Evolutionary conservation across 192 early-diverging fungal genomes (phyloP).

Genomic region (Coemansia biformis): DNA sequence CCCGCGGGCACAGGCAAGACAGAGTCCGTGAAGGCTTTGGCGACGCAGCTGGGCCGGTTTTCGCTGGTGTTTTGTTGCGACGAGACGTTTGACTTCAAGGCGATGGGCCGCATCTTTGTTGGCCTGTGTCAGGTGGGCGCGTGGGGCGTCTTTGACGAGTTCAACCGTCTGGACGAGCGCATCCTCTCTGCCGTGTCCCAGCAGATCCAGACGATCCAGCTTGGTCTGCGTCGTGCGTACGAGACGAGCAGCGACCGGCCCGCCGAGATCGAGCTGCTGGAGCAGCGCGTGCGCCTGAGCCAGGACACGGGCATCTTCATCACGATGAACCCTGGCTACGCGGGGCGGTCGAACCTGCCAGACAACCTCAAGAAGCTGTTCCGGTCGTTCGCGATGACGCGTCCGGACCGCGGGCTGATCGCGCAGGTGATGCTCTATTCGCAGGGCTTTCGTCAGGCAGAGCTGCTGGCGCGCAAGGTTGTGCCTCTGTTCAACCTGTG

Average conservation of each 20-base stretch:
- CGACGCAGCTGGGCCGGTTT: conserved; percentile 89
- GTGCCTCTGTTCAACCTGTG: conserved; percentile 97
- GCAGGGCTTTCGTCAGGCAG: conserved; percentile 97
- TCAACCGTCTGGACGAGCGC: conserved; percentile 97
- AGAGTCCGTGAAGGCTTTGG: conserved; percentile 97
- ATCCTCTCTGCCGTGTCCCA: conserved; percentile 98
- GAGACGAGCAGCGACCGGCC: conserved; percentile 13
- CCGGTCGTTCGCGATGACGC: conserved; percentile 98
- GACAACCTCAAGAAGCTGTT: conserved; percentile 99
- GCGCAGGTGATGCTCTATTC: conserved; percentile 99
- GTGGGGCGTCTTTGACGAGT: conserved; percentile 99
- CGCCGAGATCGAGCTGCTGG: conserved; percentile 88
- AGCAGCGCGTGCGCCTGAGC: conserved; percentile 79
- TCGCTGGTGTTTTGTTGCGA: conserved; percentile 99
- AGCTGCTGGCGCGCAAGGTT: conserved; percentile 88
- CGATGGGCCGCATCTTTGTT: conserved; percentile 99
- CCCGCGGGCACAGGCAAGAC: conserved; percentile 99
- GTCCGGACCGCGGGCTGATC: conserved; percentile 95
- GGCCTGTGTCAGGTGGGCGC: conserved; percentile 98
- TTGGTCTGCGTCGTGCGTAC: conserved; percentile 65
- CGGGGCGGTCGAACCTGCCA: conserved; percentile 94
- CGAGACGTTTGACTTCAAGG: conserved; percentile 99
- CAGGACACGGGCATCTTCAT: conserved; percentile 94
- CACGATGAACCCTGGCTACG: conserved; percentile 99
- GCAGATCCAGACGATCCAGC: conserved; percentile 98